Evolutionary conservation across 805 yeast genomes (phyloP), one percentile per base, ranked within the genome.

Genomic region (Yarrowia sp.): DNA sequence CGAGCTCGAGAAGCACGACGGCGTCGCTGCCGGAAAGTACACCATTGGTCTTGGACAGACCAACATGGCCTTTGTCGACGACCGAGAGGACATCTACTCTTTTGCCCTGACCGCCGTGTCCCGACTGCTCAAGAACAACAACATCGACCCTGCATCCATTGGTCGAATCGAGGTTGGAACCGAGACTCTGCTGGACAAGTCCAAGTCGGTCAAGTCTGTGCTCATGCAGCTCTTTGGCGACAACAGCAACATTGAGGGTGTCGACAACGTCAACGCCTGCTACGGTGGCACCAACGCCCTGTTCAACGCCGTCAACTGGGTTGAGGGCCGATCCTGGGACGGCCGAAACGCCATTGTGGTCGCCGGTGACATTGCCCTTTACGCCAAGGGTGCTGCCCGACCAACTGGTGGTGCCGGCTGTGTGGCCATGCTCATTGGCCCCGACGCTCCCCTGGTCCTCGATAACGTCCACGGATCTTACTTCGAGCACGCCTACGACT

Each of bases 331-430:
- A 38, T 85, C 94, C 53, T 95, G 99, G 99, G 99, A 95, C 77
- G 99, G 99, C 72, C 88, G 98, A 80, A 92, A 94, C 77, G 98
- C 98, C 69, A 86, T 95, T 75, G 99, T 94, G 69, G 97, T 94
- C 26, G 88, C 95, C 78, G 98, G 98, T 81, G 99, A 95, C 81
- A 95, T 95, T 79, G 99, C 99, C 77, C 89, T 95, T 74, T 95
- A 95, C 81, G 92, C 93, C 75, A 87, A 93, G 82, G 99, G 99
- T 79, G 89, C 97, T 46, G 99, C 99, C 69, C 89, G 99, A 85
- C 99, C 99, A 77, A 95, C 99, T 67, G 99, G 99, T 80, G 99
- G 99, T 83, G 98, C 97, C 68, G 99, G 99, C 78, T 85, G 96
- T 59, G 96, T 94, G 70, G 99, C 99, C 53, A 75, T 95, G 77